A percentile compares a stretch with the other conserved stretches of the same genome.
Evolutionary conservation across 306 rosid species (phyloP).

Genomic region (Lathyrus tuberosus): DNA sequence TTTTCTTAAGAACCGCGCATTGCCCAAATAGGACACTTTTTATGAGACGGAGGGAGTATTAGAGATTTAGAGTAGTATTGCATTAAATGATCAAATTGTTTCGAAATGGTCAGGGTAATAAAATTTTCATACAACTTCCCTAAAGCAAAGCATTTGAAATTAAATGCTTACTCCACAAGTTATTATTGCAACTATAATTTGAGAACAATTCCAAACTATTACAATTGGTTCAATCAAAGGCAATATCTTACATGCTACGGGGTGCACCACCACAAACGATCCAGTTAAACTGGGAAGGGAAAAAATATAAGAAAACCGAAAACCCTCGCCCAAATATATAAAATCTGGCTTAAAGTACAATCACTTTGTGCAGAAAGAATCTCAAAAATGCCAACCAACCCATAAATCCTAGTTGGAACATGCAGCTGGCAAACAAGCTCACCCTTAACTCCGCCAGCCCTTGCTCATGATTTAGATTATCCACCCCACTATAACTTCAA

Average conservation of each 20-base stretch:
- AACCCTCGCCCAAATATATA: constrained; percentile 60
- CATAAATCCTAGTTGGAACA: constrained; percentile 60
- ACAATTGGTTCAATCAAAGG: constrained; percentile 48
- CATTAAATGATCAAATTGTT: not conserved
- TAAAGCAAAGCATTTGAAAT: constrained; percentile 20
- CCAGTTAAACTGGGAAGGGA: constrained; percentile 55
- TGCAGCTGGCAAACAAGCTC: constrained; percentile 61
- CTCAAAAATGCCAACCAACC: constrained; percentile 69
- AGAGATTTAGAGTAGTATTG: not conserved
- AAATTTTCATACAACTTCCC: not conserved
- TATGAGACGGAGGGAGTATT: no score
- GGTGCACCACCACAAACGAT: constrained; percentile 46
- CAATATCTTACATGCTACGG: constrained; percentile 53
- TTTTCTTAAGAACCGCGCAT: no score
- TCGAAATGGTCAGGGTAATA: not conserved
- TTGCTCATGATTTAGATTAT: constrained; percentile 52
- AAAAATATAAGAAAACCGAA: constrained; percentile 45
- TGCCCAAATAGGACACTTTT: no score
- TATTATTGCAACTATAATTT: constrained; percentile 53
- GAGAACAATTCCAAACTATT: constrained; percentile 47
- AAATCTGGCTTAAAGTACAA: constrained; percentile 62
- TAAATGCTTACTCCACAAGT: constrained; percentile 41
- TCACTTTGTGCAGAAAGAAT: constrained; percentile 76
- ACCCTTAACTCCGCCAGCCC: constrained; percentile 77
- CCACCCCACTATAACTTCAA: constrained; percentile 48